These are phyloP conservation scores for Cutaneotrichosporon sp. DNA, from an alignment of 1,284 basidiomycete species.

Conservation along the genomic window DNA sequence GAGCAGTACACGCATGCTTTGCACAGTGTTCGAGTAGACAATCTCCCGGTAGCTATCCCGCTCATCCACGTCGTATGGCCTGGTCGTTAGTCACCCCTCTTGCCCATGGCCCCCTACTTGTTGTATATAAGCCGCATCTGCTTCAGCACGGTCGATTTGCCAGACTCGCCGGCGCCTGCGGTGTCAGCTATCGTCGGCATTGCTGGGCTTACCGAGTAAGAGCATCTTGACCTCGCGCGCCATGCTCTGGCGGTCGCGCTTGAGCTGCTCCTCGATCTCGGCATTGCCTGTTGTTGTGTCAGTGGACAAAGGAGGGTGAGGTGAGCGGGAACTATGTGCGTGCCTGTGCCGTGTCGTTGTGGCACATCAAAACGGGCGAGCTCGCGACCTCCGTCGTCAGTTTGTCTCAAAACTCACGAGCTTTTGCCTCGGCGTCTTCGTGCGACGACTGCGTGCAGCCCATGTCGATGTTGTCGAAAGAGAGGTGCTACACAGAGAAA, in stretches of 20 bases:
- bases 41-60: slow-evolving; percentile 95
- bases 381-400: too few species aligned
- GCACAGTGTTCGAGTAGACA: slow-evolving; percentile 92
- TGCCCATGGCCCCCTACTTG: slow-evolving; percentile 33
- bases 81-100: slow-evolving; percentile 27
- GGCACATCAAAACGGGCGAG: too few species aligned
- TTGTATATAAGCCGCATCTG: slow-evolving; percentile 94
- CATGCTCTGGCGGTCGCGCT: slow-evolving; percentile 82
- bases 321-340: too few species aligned
- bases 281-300: slow-evolving; percentile 57
- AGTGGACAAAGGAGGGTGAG: too few species aligned
- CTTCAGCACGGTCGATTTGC: slow-evolving; percentile 83
- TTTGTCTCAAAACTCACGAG: slow-evolving; percentile 33
- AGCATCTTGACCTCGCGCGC: slow-evolving; percentile 84
- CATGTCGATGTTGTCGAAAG: slow-evolving; percentile 29
- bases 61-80: slow-evolving; percentile 81
- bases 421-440: slow-evolving; percentile 48
- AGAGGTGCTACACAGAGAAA: slow-evolving; percentile 1
- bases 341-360: too few species aligned
- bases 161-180: slow-evolving; percentile 75
- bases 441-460: slow-evolving; percentile 49
- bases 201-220: slow-evolving; percentile 56
- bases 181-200: background rate
- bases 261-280: slow-evolving; percentile 93
- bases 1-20: slow-evolving; percentile 92